Conservation (phyloP, 257 asterid species). For the Eucommia ulmoides region DNA sequence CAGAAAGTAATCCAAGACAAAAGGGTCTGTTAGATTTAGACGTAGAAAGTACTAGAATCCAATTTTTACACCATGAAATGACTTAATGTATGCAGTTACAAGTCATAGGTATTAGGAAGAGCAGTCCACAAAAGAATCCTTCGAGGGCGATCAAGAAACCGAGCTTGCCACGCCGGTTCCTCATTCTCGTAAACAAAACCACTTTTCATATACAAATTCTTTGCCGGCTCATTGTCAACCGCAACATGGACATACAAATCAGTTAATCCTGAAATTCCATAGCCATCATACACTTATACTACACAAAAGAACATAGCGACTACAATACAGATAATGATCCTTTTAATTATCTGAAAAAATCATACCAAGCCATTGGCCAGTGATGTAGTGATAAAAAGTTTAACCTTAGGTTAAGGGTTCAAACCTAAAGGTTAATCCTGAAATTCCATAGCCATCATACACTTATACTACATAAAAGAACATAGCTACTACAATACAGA, state of each 20-base stretch:
- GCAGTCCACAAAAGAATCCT: constrained; percentile 77
- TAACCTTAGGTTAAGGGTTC: too few species aligned
- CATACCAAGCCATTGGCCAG: background rate
- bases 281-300: background rate
- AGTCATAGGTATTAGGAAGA: constrained; percentile 44
- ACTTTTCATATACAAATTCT: constrained; percentile 66
- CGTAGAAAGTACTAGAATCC: too few species aligned
- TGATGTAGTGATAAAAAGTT: too few species aligned
- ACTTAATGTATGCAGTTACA: constrained; percentile 16
- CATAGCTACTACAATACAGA: too few species aligned
- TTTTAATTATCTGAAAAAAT: too few species aligned
- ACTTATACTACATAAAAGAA: too few species aligned
- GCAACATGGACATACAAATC: constrained; percentile 94
- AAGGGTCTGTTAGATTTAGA: too few species aligned
- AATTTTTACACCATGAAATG: too few species aligned
- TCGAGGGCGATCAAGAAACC: constrained; percentile 81
- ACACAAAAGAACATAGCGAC: too few species aligned
- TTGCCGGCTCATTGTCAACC: constrained; percentile 71
- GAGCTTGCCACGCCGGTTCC: constrained; percentile 94
- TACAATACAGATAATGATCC: too few species aligned
- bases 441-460: background rate
- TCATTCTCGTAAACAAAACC: constrained; percentile 76
- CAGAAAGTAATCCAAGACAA: too few species aligned
- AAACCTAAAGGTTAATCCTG: constrained; percentile 97
- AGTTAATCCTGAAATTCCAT: constrained; percentile 52